Evolutionary conservation across 2,329 filamentous ascomycete species (phyloP).

Genomic region (Lecanicillium sp.): DNA sequence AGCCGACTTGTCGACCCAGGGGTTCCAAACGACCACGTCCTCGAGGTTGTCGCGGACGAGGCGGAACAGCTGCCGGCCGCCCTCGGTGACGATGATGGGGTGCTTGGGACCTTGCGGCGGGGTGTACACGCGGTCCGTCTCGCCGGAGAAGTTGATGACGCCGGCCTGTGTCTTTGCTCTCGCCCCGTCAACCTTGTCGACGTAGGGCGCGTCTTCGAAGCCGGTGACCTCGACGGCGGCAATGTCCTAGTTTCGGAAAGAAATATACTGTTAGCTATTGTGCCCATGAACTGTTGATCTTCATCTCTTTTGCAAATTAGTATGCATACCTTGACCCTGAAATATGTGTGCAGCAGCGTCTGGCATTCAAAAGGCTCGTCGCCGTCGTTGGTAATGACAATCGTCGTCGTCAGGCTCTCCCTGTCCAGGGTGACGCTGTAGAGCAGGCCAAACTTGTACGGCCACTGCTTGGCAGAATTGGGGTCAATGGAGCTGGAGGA

Average conservation of each 20-base stretch:
- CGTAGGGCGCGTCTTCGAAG: slow-evolving; percentile 67
- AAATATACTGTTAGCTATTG: background rate
- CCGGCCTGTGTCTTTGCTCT: slow-evolving; percentile 58
- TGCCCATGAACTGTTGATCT: background rate
- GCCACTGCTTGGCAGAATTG: slow-evolving; percentile 67
- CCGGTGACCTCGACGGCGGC: slow-evolving; percentile 63
- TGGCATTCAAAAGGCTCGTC: slow-evolving; percentile 81
- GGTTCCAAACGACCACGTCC: slow-evolving; percentile 95
- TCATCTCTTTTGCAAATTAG: background rate
- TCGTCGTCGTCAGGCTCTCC: slow-evolving; percentile 67
- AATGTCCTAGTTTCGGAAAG: slow-evolving; percentile 66
- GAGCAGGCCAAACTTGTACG: slow-evolving; percentile 78
- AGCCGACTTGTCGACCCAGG: slow-evolving; percentile 79
- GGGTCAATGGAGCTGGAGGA: slow-evolving; percentile 64
- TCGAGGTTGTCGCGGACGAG: slow-evolving; percentile 77
- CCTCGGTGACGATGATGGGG: slow-evolving; percentile 53
- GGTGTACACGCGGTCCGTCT: slow-evolving; percentile 85
- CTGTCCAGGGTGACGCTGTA: slow-evolving; percentile 84
- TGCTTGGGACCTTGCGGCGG: slow-evolving; percentile 53
- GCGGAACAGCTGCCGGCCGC: slow-evolving; percentile 57
- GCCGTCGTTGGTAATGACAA: slow-evolving; percentile 87
- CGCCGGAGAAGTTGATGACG: slow-evolving; percentile 61
- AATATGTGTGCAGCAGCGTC: slow-evolving; percentile 84
- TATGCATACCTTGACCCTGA: slow-evolving; percentile 62
- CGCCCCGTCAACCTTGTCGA: slow-evolving; percentile 71